phyloP scores from a whole-genome alignment of 2,329 filamentous ascomycete species.

The Neophaeococcomyces aloes region DNA sequence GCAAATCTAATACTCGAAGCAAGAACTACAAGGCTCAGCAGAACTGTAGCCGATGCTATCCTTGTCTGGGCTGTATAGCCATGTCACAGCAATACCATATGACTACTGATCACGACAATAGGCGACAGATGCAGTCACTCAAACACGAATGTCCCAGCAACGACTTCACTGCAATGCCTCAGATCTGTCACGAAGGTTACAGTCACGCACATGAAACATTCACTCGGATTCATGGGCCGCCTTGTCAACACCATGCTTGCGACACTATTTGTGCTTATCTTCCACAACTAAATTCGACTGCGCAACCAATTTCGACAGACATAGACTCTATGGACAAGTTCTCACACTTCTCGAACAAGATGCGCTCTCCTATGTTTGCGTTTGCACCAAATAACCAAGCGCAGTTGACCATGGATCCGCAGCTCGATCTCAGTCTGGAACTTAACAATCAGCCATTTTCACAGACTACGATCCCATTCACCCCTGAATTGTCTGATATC shows the following conservation, averaged over 20 bases:
- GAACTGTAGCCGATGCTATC: neutral
- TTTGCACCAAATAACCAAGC: slow-evolving; percentile 1
- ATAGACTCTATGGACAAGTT: neutral
- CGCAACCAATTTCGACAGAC: neutral
- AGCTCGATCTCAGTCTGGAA: neutral
- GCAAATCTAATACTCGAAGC: neutral
- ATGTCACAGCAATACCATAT: neutral
- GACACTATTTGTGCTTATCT: neutral
- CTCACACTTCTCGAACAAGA: slow-evolving; percentile 4
- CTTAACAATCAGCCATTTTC: neutral
- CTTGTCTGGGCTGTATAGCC: neutral
- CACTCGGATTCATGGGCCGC: neutral
- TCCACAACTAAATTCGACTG: slow-evolving; percentile 2
- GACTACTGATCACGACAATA: neutral
- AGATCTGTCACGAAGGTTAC: slow-evolving; percentile 4
- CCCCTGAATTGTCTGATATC: slow-evolving; percentile 3
- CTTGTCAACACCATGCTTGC: neutral
- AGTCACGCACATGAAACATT: slow-evolving; percentile 5
- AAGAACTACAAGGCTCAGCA: neutral
- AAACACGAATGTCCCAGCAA: neutral
- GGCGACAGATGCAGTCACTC: neutral
- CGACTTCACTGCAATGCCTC: slow-evolving; percentile 4
- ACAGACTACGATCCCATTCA: neutral
- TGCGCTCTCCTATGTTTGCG: too few relatives aligned
- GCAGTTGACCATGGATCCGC: neutral